Conservation (phyloP, 2,329 filamentous ascomycete species). For the Achaetomium macrosporum region DNA sequence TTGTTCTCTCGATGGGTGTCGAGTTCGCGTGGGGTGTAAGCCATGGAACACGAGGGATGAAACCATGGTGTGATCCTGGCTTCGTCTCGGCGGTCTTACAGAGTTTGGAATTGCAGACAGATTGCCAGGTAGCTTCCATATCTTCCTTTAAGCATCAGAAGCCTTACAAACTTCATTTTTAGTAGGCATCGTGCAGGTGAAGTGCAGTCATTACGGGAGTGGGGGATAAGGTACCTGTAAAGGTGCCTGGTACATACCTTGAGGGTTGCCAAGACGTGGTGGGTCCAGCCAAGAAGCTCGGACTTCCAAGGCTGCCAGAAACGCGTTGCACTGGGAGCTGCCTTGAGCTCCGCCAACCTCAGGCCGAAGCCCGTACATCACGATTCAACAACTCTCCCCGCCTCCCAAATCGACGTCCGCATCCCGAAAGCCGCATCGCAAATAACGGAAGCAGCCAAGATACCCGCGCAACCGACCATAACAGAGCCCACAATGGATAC, state of each 20-base stretch:
- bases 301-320: conserved; percentile 10
- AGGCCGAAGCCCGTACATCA: conserved; percentile 5
- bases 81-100: too few species aligned
- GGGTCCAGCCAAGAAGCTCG: conserved; percentile 4
- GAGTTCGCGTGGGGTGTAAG: too few species aligned
- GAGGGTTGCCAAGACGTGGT: background rate
- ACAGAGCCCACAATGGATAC: conserved; percentile 65
- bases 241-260: background rate
- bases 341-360: conserved; percentile 18
- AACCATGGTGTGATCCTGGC: too few species aligned
- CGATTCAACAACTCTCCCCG: background rate
- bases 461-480: background rate
- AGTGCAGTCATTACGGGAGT: too few species aligned
- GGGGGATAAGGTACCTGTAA: too few species aligned
- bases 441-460: background rate
- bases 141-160: too few species aligned
- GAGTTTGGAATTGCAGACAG: too few species aligned
- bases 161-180: too few species aligned
- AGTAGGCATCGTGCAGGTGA: too few species aligned
- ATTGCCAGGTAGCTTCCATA: too few species aligned
- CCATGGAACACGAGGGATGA: too few species aligned
- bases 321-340: conserved; percentile 24
- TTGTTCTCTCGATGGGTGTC: too few species aligned
- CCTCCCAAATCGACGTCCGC: conserved; percentile 1
- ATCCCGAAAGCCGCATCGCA: background rate